phyloP scores from a whole-genome alignment of 2,329 filamentous ascomycete genomes.

The Fusarium palustre region DNA sequence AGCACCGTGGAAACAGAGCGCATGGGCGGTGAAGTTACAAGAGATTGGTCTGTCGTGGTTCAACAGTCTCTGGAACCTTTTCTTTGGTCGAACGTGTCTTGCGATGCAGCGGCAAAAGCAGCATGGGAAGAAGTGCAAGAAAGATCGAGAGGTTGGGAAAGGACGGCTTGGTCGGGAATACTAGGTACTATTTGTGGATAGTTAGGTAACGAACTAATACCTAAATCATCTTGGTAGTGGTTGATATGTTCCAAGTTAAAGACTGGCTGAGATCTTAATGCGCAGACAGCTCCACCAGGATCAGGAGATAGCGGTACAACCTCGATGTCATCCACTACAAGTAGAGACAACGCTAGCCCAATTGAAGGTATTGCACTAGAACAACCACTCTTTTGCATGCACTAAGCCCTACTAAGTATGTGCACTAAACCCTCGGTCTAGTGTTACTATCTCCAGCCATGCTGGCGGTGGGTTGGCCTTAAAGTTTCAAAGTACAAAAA shows the following conservation, averaged over 20 bases:
- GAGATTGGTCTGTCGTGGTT: fast-evolving
- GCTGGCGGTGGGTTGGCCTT: fast-evolving
- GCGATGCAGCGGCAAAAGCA: neutral
- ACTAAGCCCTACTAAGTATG: neutral
- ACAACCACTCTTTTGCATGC: fast-evolving
- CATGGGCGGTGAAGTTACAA: fast-evolving
- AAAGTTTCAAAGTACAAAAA: neutral
- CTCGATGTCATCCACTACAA: neutral
- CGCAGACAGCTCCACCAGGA: neutral
- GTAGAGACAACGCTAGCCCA: neutral
- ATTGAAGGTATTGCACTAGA: neutral
- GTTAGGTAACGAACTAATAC: fast-evolving
- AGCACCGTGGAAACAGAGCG: neutral
- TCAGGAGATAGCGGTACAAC: neutral
- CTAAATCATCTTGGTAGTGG: neutral
- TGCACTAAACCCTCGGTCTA: neutral
- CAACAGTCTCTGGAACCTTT: neutral
- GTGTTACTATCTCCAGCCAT: neutral
- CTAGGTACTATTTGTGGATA: conserved; percentile 12
- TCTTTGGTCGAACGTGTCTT: neutral
- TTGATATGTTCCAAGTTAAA: neutral
- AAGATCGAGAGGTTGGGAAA: neutral
- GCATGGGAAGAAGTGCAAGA: neutral
- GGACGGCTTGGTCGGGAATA: neutral
- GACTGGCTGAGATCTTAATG: neutral